Evolutionary conservation across 371 early-diverging fungal species (phyloP).

Genomic region (Syncephalastrum monosporum): DNA sequence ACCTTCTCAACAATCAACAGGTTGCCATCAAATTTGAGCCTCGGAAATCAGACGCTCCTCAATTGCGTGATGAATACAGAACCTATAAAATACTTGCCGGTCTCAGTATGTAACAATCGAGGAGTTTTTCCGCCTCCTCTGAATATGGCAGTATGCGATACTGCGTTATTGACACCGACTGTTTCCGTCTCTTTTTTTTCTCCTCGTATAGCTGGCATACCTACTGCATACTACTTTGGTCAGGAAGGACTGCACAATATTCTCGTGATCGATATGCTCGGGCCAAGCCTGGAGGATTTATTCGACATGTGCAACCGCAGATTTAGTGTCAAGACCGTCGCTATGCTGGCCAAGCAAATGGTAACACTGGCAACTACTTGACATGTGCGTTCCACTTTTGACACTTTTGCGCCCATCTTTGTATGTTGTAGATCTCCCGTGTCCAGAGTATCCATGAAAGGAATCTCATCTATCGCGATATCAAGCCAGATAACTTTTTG

Average conservation of each 20-base stretch:
- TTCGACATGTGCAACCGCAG: constrained; percentile 90
- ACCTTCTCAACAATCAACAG: constrained; percentile 70
- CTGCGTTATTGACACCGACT: constrained; percentile 33
- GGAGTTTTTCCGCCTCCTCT: too few relatives aligned
- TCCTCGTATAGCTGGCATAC: constrained; percentile 68
- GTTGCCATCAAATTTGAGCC: constrained; percentile 91
- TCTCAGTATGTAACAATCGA: constrained; percentile 32
- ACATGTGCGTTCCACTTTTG: not conserved
- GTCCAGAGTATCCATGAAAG: constrained; percentile 93
- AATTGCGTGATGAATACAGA: constrained; percentile 85
- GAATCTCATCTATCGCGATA: constrained; percentile 96
- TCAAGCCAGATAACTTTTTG: constrained; percentile 99
- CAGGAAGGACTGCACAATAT: constrained; percentile 92
- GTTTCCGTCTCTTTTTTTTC: constrained; percentile 6
- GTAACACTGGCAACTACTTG: constrained; percentile 28
- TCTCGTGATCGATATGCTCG: constrained; percentile 95
- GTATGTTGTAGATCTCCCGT: constrained; percentile 63
- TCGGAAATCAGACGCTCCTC: constrained; percentile 87
- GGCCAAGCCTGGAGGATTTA: constrained; percentile 92
- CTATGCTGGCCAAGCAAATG: constrained; percentile 96
- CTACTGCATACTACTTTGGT: constrained; percentile 88
- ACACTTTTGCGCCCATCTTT: not conserved
- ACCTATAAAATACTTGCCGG: constrained; percentile 81
- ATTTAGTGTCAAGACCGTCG: constrained; percentile 90
- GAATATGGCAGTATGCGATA: not conserved